Evolutionary conservation across 352 stramenopile genomes (phyloP), one percentile per base, ranked within the genome.

Genomic region (Globisporangium lucens): DNA sequence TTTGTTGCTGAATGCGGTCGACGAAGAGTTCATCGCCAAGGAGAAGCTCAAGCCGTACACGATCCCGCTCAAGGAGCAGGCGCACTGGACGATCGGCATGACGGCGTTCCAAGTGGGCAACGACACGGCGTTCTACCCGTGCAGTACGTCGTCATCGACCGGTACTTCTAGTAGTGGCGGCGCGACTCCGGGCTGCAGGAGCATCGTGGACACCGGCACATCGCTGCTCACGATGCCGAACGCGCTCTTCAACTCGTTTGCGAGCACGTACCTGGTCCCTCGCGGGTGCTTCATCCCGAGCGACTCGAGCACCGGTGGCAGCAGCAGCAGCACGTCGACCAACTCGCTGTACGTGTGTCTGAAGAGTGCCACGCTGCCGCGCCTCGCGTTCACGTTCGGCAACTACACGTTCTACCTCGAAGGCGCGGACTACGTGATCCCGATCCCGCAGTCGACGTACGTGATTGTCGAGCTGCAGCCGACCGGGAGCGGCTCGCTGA

Each of bases 21-120:
- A 92, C 51, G 75, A 88, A 20, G 71, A 69, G 1, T 56, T 89
- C 9, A 89, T 94, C 66, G 56, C 67, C 4, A 35, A 72, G 1
- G 71, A 89, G 53, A 76, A 77, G 4, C 68, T 89, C 22, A 78
- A 69, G 36, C 63, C 69, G 38, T 83, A 85, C 56, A 79, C 62
- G 2, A 58, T 94, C 13, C 68, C 75, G 10, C 68, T 94, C 33
- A 87, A 86, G 65, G 78, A 74, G 7, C 56, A 63, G 10, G 75
- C 66, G 9, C 78, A 93, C 72, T 93, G 85, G 85, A 91, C 79
- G n/a, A 66, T 94, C 33, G 79, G 79, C 47, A 79, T 94, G 70
- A 88, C 82, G 38, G 71, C 71, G 29, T 76, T 93, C 58, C 73
- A 80, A 53, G 70, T 89, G 33, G 79, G 75, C 38, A 78, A 86